These are phyloP conservation scores for Boechera stricta DNA, from an alignment of 345 rosid species.

Conservation along the genomic window DNA sequence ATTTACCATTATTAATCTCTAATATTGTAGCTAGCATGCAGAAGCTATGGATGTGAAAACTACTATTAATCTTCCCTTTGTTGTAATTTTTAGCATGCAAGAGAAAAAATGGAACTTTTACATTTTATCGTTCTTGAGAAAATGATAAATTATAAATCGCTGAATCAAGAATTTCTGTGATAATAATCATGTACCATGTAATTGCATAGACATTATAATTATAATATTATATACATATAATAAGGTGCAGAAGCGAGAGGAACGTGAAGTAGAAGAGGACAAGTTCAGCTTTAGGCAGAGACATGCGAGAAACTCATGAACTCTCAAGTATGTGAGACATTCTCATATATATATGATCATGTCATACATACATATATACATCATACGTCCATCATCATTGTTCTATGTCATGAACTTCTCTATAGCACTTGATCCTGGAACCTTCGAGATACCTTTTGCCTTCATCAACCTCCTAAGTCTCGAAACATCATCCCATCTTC, in stretches of 20 bases:
- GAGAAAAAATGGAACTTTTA: not conserved
- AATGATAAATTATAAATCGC: not conserved
- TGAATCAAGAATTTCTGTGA: constrained; percentile 7
- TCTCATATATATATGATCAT: constrained; percentile 22
- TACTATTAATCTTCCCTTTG: not conserved
- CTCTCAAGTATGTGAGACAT: constrained; percentile 30
- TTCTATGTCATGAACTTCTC: constrained; percentile 15
- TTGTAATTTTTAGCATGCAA: constrained; percentile 22
- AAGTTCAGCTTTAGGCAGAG: constrained; percentile 40
- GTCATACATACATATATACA: constrained; percentile 26
- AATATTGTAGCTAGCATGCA: constrained; percentile 30
- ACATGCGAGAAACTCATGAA: constrained; percentile 44
- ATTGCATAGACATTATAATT: not conserved
- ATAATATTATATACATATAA: constrained; percentile 17
- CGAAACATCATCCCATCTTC: constrained; percentile 55
- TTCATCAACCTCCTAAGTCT: constrained; percentile 52
- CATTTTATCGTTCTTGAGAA: not conserved
- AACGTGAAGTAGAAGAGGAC: constrained; percentile 45
- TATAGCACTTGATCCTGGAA: constrained; percentile 47
- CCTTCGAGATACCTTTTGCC: constrained; percentile 47
- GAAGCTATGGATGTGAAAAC: constrained; percentile 24
- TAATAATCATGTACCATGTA: constrained; percentile 15
- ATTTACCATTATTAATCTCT: constrained; percentile 30
- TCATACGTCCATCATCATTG: constrained; percentile 29
- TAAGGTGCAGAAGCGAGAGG: constrained; percentile 34